Base-by-base conservation (phyloP, 306 rosid species). In the Abrus precatorius region DNA sequence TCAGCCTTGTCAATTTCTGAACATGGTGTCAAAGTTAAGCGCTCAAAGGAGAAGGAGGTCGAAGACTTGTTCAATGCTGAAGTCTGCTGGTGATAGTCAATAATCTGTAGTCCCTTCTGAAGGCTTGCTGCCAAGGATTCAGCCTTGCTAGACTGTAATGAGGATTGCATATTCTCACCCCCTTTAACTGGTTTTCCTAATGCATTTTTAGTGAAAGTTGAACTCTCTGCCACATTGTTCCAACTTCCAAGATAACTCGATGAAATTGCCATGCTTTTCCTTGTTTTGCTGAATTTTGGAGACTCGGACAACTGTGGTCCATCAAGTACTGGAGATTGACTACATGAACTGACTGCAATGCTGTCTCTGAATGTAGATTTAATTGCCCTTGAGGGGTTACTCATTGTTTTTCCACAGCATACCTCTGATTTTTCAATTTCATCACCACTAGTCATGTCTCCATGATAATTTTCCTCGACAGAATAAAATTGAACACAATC, bases 61-160 rank as follows among this genome's bases (percentile, higher is more conserved):
- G 91, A 57, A n/a, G 98, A 91, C 81, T 86, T 91, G 82, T 90
- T 91, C 79, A 84, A 65, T 82, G 87, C 80, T 5, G 97, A 88
- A 86, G 83, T 92, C 76, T 86, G 87, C 83, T 92, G 97, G 86
- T 95, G 99, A 78, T 80, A 48, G 68, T 93, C 97, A 77, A 96
- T 93, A 60, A 93, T 88, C 76, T 96, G 84, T 57, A 96, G 83
- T 61, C 99, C 98, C 83, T 93, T 96, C 75, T 93, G 98, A 56
- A 96, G 99, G 87, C 98, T 96, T 14, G 91, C 93, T 59, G 92
- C 97, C 84, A 96, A 88, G 74, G 90, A 89, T 76, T 92, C 94
- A 3, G 94, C 87, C 82, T 84, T 89, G 90, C 87, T 89, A 32
- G 93, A 85, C 77, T 76, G 80, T 70, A 90, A 77, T 3, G 97